phyloP scores from a whole-genome alignment of 2,329 filamentous ascomycete species.

The Colletotrichum lupini region DNA sequence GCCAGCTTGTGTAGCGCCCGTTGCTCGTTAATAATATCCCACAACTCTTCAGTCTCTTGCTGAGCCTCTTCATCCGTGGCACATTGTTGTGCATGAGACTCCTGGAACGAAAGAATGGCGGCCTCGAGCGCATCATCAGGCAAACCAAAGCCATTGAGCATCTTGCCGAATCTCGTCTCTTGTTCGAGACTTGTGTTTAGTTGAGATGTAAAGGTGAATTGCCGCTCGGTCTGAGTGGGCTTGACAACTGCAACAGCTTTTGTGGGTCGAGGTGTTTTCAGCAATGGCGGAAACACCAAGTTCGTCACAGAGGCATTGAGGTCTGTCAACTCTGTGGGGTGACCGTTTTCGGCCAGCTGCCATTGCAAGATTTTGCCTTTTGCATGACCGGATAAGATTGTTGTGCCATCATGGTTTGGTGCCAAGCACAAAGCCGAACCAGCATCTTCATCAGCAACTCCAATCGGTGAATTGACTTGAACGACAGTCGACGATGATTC shows the following conservation, averaged over 20 bases:
- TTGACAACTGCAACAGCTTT: slow-evolving; percentile 77
- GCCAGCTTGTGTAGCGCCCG: slow-evolving; percentile 47
- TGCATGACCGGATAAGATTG: slow-evolving; percentile 82
- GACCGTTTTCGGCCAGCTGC: slow-evolving; percentile 79
- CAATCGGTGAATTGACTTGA: slow-evolving; percentile 64
- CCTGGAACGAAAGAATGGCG: slow-evolving; percentile 58
- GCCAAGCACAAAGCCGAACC: slow-evolving; percentile 76
- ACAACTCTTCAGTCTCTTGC: slow-evolving; percentile 50
- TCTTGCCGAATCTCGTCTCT: slow-evolving; percentile 56
- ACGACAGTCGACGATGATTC: slow-evolving; percentile 68
- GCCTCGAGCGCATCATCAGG: slow-evolving; percentile 58
- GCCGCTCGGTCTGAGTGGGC: slow-evolving; percentile 75
- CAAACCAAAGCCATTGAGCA: slow-evolving; percentile 60
- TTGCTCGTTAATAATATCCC: slow-evolving; percentile 53
- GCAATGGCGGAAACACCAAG: slow-evolving; percentile 76
- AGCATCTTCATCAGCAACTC: slow-evolving; percentile 70
- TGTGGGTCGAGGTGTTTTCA: slow-evolving; percentile 58
- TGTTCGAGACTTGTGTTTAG: slow-evolving; percentile 58
- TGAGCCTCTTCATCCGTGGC: slow-evolving; percentile 35
- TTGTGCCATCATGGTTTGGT: slow-evolving; percentile 85
- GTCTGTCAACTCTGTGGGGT: slow-evolving; percentile 74
- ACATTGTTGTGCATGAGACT: slow-evolving; percentile 45
- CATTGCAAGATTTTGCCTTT: slow-evolving; percentile 84
- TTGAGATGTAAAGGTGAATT: slow-evolving; percentile 75
- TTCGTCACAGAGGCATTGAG: slow-evolving; percentile 88